A percentile compares a stretch with the other conserved stretches of the same genome.
These are phyloP conservation scores for Tricholoma sp. DNA, from an alignment of 768 basidiomycete genomes.

Conservation along the genomic window DNA sequence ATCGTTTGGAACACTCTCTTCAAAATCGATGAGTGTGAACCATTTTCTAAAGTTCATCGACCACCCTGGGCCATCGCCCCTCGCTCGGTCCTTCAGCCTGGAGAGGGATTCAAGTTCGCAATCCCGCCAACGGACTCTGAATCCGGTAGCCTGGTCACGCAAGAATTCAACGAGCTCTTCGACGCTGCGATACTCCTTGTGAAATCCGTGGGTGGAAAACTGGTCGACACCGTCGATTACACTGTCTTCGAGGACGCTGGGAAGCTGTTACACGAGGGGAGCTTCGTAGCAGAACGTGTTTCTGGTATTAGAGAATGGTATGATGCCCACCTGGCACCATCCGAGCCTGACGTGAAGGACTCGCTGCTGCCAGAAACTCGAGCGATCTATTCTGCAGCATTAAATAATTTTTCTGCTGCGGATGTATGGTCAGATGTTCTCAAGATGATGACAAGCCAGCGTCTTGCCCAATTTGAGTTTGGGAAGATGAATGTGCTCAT, in stretches of 20 bases:
- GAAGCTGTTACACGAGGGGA: background rate
- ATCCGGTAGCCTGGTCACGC: background rate
- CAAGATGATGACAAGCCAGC: background rate
- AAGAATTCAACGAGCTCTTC: background rate
- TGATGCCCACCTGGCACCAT: background rate
- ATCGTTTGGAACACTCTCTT: background rate
- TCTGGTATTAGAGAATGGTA: background rate
- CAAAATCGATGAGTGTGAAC: background rate
- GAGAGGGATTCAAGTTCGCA: background rate
- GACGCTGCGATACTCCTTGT: background rate
- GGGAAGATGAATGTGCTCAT: conserved; percentile 1
- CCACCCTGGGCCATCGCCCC: background rate
- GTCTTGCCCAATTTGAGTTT: background rate
- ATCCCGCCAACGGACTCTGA: background rate
- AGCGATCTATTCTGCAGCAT: background rate
- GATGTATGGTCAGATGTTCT: background rate
- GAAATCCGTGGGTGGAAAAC: background rate
- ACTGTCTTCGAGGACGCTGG: conserved; percentile 1
- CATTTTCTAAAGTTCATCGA: background rate
- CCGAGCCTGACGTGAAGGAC: background rate
- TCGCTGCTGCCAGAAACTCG: background rate
- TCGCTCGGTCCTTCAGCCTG: background rate
- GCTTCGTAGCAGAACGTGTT: background rate
- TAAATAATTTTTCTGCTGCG: background rate
- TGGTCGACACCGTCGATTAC: background rate